Evolutionary conservation across 352 stramenopile species (phyloP).

Genomic region (Phytophthora brassicae): DNA sequence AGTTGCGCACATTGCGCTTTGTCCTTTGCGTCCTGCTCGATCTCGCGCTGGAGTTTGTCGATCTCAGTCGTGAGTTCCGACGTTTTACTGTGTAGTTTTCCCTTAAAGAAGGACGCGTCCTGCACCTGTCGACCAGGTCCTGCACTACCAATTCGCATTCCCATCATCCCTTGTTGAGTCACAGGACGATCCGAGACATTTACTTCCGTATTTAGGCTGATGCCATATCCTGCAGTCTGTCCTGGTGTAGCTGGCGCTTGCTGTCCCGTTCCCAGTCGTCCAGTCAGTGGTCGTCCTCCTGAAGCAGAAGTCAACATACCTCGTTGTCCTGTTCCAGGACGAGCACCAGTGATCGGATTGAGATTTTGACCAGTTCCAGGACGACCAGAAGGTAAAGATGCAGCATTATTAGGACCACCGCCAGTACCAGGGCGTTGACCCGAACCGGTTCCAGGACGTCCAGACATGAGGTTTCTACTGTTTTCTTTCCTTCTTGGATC

Average conservation of each 20-base stretch:
- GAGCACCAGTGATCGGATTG: conserved; percentile 57
- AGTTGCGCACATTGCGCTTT: conserved; percentile 90
- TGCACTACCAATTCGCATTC: conserved; percentile 79
- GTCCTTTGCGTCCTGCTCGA: conserved; percentile 85
- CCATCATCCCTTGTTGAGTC: conserved; percentile 92
- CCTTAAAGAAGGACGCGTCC: conserved; percentile 90
- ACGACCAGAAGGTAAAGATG: conserved; percentile 29
- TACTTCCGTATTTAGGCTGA: conserved; percentile 90
- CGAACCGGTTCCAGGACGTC: conserved; percentile 51
- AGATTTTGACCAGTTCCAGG: conserved; percentile 62
- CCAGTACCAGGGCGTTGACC: conserved; percentile 61
- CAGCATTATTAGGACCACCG: conserved; percentile 23
- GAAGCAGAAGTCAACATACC: conserved; percentile 48
- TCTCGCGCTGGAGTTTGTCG: conserved; percentile 76
- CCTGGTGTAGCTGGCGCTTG: conserved; percentile 59
- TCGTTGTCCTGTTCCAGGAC: conserved; percentile 60
- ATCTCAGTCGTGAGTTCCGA: conserved; percentile 86
- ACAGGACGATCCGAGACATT: conserved; percentile 91
- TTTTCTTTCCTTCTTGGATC: too few relatives aligned
- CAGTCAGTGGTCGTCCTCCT: conserved; percentile 53
- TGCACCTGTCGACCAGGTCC: conserved; percentile 83
- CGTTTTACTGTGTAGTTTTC: conserved; percentile 90
- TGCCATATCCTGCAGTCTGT: conserved; percentile 65
- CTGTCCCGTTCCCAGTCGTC: conserved; percentile 53
- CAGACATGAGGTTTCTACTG: conserved; percentile 17